Conservation (phyloP, 345 rosid genomes). For the Litchi chinensis region DNA sequence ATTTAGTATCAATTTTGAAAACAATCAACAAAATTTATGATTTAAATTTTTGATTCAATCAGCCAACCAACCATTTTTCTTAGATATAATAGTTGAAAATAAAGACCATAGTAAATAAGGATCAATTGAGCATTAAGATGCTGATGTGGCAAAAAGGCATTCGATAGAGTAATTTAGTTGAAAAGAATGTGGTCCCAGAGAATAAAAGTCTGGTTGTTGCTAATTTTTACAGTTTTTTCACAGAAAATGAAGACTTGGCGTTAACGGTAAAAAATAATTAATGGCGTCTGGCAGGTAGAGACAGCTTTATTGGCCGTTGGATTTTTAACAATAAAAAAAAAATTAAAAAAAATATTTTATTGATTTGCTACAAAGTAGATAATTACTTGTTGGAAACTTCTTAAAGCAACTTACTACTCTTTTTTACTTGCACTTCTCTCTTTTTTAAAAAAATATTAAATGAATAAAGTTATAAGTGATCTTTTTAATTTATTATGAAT, state of each 20-base stretch:
- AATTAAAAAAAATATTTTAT: not conserved
- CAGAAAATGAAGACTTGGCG: slow-evolving; percentile 24
- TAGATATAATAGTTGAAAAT: too few relatives aligned
- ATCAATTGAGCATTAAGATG: not conserved
- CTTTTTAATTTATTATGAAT: too few relatives aligned
- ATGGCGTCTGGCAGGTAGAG: slow-evolving; percentile 11
- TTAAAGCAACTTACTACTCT: not conserved
- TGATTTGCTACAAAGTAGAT: not conserved
- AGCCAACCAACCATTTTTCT: too few relatives aligned
- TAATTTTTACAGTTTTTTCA: not conserved
- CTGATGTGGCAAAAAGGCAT: not conserved
- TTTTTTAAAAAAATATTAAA: too few relatives aligned
- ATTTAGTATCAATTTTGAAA: too few relatives aligned
- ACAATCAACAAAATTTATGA: too few relatives aligned
- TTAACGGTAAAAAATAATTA: slow-evolving; percentile 25
- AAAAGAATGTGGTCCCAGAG: not conserved
- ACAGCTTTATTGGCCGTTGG: slow-evolving; percentile 23
- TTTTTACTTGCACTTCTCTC: not conserved
- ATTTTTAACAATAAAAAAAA: not conserved
- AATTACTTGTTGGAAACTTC: not conserved
- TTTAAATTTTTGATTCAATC: too few relatives aligned
- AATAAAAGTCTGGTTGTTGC: not conserved
- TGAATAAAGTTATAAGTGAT: too few relatives aligned
- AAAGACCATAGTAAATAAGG: too few relatives aligned
- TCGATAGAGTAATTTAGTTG: not conserved